Evolutionary conservation across 2,329 filamentous ascomycete species (phyloP), one percentile per base, ranked within the genome.

Genomic region (Plectosphaerella plurivora): DNA sequence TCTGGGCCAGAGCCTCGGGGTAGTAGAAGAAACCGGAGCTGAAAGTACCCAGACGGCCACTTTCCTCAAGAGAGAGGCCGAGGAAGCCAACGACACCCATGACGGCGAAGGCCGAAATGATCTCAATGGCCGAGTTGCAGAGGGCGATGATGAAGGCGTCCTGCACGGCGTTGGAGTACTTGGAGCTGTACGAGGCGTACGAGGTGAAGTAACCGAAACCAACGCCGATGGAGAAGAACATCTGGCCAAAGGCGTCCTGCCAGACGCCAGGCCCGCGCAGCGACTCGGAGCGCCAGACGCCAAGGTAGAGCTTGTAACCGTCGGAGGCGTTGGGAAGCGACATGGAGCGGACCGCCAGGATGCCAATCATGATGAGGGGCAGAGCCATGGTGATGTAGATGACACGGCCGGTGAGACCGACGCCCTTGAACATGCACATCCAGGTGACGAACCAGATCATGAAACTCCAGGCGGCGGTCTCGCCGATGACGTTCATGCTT

Each of bases 191-290:
- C 0, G 75, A 79, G 1, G 78, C 78, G 53, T 81, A 82, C 0
- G 73, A 75, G 0, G 78, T 81, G 48, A 79, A 81, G 59, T 78
- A 79, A 0, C 76, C 77, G 5, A 81, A 82, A 1, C 78, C 79
- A 25, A 83, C 76, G 4, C 79, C 79, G 0, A 77, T 82, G 0
- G 77, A 81, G 65, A 82, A 83, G 63, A 83, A 83, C 45, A 83
- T 79, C 37, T 54, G 14, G 0, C 78, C 78, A 11, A 76, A 73
- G 1, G 78, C 78, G 3, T 73, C 77, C 57, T 81, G 78, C 78
- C 78, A 82, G 1, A 80, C 71, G 0, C 66, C 69, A 1, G 74
- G 75, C 0, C 67, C 70, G 2, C 70, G 70, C 0, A 82, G 68
- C 47, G 79, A 69, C 14, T 69, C 70, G 5, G 71, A 67, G 53